These are phyloP conservation scores for Starmera amethionina DNA, from an alignment of 805 yeast genomes.

Conservation along the genomic window DNA sequence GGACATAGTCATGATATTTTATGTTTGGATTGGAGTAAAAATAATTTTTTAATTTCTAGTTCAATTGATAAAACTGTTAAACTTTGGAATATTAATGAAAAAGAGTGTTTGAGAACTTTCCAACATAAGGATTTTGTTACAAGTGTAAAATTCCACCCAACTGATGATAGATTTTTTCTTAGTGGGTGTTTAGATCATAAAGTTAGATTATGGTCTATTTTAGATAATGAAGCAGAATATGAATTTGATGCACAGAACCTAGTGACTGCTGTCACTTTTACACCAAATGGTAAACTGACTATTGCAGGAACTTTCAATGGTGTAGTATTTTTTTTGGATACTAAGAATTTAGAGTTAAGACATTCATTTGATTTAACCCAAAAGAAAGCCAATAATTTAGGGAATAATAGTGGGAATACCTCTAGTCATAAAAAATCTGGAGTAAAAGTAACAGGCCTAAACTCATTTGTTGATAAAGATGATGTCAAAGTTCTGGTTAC, in stretches of 20 bases:
- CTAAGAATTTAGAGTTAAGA: conserved; percentile 47
- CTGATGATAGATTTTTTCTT: conserved; percentile 77
- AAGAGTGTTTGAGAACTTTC: conserved; percentile 52
- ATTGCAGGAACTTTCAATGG: conserved; percentile 79
- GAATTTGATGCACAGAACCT: conserved; percentile 52
- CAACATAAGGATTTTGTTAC: conserved; percentile 78
- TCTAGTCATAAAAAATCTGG: conserved; percentile 18
- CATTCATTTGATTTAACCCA: conserved; percentile 37
- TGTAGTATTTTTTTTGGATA: conserved; percentile 45
- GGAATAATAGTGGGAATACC: too few species aligned
- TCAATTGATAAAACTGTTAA: conserved; percentile 80
- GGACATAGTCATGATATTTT: conserved; percentile 68
- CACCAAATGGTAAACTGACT: conserved; percentile 53
- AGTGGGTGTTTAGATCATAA: conserved; percentile 74
- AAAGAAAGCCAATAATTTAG: conserved; percentile 12
- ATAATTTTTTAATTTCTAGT: conserved; percentile 68
- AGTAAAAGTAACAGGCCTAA: conserved; percentile 71
- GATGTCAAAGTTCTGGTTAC: conserved; percentile 47
- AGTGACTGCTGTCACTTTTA: conserved; percentile 66
- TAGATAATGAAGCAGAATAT: conserved; percentile 58
- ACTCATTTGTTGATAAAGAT: conserved; percentile 29
- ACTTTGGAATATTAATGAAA: conserved; percentile 76
- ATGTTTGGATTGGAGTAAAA: conserved; percentile 82
- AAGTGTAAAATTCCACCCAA: conserved; percentile 68
- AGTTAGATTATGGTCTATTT: conserved; percentile 74